Conservation (phyloP, 139 green algal species). For the Edaphochlamys debaryana region DNA sequence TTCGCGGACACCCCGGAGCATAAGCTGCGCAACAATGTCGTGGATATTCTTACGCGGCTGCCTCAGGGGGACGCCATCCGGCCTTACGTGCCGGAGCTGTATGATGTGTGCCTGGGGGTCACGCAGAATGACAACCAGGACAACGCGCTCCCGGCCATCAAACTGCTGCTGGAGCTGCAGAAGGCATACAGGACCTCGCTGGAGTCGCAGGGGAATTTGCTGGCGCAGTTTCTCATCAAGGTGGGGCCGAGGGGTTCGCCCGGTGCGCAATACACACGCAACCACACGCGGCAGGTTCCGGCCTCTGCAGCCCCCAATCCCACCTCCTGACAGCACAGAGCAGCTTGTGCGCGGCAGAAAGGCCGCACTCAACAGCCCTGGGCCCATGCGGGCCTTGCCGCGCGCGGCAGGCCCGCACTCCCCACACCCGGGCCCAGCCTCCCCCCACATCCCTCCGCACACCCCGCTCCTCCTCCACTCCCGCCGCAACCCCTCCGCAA, state of each 20-base stretch:
- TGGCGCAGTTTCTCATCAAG: constrained; percentile 85
- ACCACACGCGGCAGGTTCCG: too few relatives aligned
- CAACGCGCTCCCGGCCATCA: constrained; percentile 83
- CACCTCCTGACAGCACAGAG: too few relatives aligned
- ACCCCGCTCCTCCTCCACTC: too few relatives aligned
- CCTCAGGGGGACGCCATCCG: constrained; percentile 74
- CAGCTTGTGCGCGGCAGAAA: too few relatives aligned
- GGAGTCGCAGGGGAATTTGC: constrained; percentile 71
- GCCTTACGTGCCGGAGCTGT: constrained; percentile 69
- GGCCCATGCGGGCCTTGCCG: too few relatives aligned
- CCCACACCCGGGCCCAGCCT: too few relatives aligned
- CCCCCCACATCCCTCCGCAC: too few relatives aligned
- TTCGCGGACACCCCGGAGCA: constrained; percentile 61
- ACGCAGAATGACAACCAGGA: constrained; percentile 90
- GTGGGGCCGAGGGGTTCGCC: constrained; percentile 49
- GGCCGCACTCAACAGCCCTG: too few relatives aligned
- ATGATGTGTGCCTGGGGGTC: constrained; percentile 73
- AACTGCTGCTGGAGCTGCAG: constrained; percentile 90
- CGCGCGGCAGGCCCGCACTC: too few relatives aligned
- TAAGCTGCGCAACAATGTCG: constrained; percentile 73
- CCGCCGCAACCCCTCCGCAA: too few relatives aligned
- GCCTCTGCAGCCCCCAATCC: too few relatives aligned
- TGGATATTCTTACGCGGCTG: constrained; percentile 84
- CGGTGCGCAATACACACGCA: too few relatives aligned
- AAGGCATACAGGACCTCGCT: constrained; percentile 81